phyloP scores from a whole-genome alignment of 345 rosid genomes.

The Melaleuca quinquenervia region DNA sequence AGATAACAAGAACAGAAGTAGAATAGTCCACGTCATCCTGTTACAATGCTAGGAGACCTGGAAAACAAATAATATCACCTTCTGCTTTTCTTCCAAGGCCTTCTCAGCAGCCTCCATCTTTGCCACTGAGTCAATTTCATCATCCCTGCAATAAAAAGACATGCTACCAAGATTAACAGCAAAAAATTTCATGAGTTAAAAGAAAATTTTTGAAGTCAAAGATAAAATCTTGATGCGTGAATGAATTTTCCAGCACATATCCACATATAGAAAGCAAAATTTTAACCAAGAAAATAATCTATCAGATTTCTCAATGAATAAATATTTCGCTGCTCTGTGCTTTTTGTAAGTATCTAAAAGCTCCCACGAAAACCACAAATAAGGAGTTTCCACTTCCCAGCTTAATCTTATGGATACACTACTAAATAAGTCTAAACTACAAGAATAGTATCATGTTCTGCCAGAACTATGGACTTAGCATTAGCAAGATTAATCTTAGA shows the following conservation, averaged over 20 bases:
- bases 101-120: conserved; percentile 88
- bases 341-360: background rate
- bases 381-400: background rate
- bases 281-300: background rate
- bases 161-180: conserved; percentile 11
- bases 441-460: background rate
- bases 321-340: background rate
- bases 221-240: background rate
- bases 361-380: background rate
- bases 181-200: background rate
- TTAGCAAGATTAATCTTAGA: background rate
- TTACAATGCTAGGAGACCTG: background rate
- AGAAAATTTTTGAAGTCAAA: background rate
- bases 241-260: background rate
- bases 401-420: background rate
- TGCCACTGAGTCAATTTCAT: conserved; percentile 56
- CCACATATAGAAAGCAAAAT: background rate
- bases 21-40: background rate
- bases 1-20: background rate
- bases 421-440: background rate
- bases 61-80: conserved; percentile 22
- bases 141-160: conserved; percentile 20
- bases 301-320: background rate
- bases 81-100: conserved; percentile 70
- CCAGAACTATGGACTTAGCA: background rate